phyloP scores from a whole-genome alignment of 1,139 yeast genomes.

The Suhomyces chickasaworum region DNA sequence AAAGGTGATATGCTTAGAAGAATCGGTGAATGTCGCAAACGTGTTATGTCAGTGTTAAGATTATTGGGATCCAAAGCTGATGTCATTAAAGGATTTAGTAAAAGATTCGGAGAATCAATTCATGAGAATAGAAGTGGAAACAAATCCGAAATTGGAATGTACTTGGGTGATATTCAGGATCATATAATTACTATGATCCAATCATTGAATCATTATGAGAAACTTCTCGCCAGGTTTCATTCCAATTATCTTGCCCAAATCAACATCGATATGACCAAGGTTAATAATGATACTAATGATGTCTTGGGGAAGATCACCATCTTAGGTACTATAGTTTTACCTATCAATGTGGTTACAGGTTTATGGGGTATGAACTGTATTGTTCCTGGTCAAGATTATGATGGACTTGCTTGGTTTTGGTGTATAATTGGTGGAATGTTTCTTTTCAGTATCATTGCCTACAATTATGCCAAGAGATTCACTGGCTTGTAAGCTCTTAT shows the following conservation, averaged over 20 bases:
- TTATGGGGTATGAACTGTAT: slow-evolving; percentile 98
- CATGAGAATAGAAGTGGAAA: slow-evolving; percentile 32
- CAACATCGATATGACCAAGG: slow-evolving; percentile 95
- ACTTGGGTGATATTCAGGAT: slow-evolving; percentile 84
- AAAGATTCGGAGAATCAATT: slow-evolving; percentile 83
- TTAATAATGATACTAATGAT: slow-evolving; percentile 96
- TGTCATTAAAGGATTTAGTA: slow-evolving; percentile 91
- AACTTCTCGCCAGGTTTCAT: slow-evolving; percentile 87
- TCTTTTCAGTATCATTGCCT: slow-evolving; percentile 43
- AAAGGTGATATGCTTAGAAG: slow-evolving; percentile 94
- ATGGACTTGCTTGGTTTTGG: slow-evolving; percentile 81
- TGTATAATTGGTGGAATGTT: slow-evolving; percentile 38
- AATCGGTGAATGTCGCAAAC: slow-evolving; percentile 91
- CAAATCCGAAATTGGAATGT: slow-evolving; percentile 67
- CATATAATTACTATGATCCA: slow-evolving; percentile 96
- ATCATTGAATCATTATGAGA: slow-evolving; percentile 89
- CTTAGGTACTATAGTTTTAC: slow-evolving; percentile 90
- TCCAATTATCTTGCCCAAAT: slow-evolving; percentile 95
- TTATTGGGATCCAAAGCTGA: slow-evolving; percentile 91
- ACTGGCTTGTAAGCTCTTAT: slow-evolving; percentile 39
- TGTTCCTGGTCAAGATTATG: slow-evolving; percentile 87
- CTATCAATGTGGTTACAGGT: slow-evolving; percentile 93
- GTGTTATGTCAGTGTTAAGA: slow-evolving; percentile 88
- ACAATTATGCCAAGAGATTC: slow-evolving; percentile 44
- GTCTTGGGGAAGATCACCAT: slow-evolving; percentile 92